Evolutionary conservation across 164 flowering plant species (phyloP).

Genomic region (Saururus chinensis): DNA sequence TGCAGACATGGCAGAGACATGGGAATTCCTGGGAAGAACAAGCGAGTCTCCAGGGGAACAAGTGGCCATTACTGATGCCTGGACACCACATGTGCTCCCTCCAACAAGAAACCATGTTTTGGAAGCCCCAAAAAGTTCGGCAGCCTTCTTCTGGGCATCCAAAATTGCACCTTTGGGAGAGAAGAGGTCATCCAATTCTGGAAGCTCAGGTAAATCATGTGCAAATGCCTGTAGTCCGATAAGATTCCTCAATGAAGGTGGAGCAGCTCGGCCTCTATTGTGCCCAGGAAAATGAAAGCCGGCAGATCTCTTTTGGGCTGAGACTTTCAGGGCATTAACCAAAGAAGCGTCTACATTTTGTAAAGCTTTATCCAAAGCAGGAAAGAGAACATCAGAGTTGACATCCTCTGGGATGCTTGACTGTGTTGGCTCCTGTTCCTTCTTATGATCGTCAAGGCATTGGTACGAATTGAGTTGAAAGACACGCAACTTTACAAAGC

Average conservation of each 20-base stretch:
- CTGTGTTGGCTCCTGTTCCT: background rate
- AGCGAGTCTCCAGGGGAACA: slow-evolving; percentile 45
- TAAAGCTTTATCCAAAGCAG: background rate
- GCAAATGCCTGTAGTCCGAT: slow-evolving; percentile 30
- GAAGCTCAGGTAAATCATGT: slow-evolving; percentile 45
- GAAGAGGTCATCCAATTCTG: slow-evolving; percentile 46
- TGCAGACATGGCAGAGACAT: slow-evolving; percentile 42
- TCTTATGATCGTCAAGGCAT: slow-evolving; percentile 1
- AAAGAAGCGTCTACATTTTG: slow-evolving; percentile 32
- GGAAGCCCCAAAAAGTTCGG: slow-evolving; percentile 39
- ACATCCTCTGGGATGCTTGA: background rate
- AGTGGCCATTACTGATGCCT: slow-evolving; percentile 50
- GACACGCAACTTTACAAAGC: slow-evolving; percentile 5
- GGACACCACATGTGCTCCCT: slow-evolving; percentile 50
- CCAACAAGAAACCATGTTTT: slow-evolving; percentile 60
- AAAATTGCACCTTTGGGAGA: slow-evolving; percentile 36
- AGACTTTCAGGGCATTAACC: slow-evolving; percentile 49
- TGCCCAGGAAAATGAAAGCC: slow-evolving; percentile 83
- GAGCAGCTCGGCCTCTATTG: slow-evolving; percentile 71
- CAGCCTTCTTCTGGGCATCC: slow-evolving; percentile 38
- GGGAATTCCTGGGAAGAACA: slow-evolving; percentile 39
- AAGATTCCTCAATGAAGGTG: slow-evolving; percentile 25
- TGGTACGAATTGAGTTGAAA: slow-evolving; percentile 8
- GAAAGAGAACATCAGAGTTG: background rate
- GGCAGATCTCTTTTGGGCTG: slow-evolving; percentile 50